phyloP scores from a whole-genome alignment of 306 rosid species.

The Casuarina cunninghamiana region DNA sequence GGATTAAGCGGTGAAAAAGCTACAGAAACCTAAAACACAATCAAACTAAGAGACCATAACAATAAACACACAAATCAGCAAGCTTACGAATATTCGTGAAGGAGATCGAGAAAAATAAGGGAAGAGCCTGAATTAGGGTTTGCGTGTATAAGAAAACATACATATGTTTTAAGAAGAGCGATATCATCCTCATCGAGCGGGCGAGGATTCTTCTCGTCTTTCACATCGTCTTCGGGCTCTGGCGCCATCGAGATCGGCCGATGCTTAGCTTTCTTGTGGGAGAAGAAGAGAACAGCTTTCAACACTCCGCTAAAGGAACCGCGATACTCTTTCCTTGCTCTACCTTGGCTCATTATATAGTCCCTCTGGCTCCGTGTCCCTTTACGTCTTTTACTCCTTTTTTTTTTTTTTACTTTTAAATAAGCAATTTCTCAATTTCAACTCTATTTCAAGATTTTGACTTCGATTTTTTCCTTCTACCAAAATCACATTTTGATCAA shows the following conservation, averaged over 20 bases:
- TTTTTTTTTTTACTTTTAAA: not conserved
- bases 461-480: no score
- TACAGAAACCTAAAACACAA: not conserved
- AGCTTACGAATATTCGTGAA: conserved; percentile 9
- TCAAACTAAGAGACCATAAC: not conserved
- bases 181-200: conserved; percentile 98
- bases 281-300: not conserved
- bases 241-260: conserved; percentile 54
- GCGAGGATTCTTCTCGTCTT: conserved; percentile 97
- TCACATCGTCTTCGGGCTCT: conserved; percentile 81
- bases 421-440: no score
- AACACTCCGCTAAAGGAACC: no score
- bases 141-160: conserved; percentile 21
- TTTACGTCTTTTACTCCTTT: not conserved
- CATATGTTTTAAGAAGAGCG: conserved; percentile 94
- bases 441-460: no score
- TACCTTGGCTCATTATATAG: no score
- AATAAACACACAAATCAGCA: not conserved
- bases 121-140: conserved; percentile 38
- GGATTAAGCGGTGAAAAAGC: not conserved
- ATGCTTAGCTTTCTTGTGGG: not conserved
- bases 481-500: no score
- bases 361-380: no score
- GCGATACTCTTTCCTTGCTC: no score
- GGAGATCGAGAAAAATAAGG: not conserved